Evolutionary conservation across 2,329 filamentous ascomycete species (phyloP), one percentile per base, ranked within the genome.

Genomic region (Botrytis sinoallii): DNA sequence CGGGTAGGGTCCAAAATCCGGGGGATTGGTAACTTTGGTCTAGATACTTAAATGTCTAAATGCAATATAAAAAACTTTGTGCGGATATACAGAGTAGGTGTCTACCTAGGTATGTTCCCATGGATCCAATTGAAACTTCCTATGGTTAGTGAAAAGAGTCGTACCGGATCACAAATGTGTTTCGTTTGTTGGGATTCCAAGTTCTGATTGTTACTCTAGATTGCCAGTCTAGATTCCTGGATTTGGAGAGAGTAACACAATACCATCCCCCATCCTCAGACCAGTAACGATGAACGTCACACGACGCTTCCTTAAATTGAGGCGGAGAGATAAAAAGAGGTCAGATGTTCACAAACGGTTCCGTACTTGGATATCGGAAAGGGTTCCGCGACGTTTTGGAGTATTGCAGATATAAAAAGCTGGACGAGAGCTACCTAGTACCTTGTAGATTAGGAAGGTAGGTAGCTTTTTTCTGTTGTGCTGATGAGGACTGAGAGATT

Each of bases 291-390:
- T 66, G 70, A 42, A 22, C 42, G 70, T 72, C 46, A 59, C 70
- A 72, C 70, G 38, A 59, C 70, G n/a, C 14, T 55, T 68, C 66
- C 14, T 35, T 66, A 25, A 9, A 64, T 32, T 44, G 57, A 48
- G 70, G 46, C 59, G 46, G 59, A 52, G 70, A 48, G 70, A 42
- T 68, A 22, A 57, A 68, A 52, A 60, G 70, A 68, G 70, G 70
- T 72, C 70, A 72, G 70, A 72, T 72, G 70, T 68, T 68, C 70
- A 72, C 9, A 44, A 72, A 68, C 63, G 70, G n/a, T 72, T 52
- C 70, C 70, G 63, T 60, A 60, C 63, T 72, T 55, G 70, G 61
- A 55, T 25, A 46, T 72, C 70, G 70, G 70, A 68, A 72, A 52
- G 38, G 4, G 20, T 48, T 72, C 63, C 70, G 70, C 70, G 55